These are phyloP conservation scores for Venturia nashicola DNA, from an alignment of 2,329 filamentous ascomycete genomes.

Conservation along the genomic window DNA sequence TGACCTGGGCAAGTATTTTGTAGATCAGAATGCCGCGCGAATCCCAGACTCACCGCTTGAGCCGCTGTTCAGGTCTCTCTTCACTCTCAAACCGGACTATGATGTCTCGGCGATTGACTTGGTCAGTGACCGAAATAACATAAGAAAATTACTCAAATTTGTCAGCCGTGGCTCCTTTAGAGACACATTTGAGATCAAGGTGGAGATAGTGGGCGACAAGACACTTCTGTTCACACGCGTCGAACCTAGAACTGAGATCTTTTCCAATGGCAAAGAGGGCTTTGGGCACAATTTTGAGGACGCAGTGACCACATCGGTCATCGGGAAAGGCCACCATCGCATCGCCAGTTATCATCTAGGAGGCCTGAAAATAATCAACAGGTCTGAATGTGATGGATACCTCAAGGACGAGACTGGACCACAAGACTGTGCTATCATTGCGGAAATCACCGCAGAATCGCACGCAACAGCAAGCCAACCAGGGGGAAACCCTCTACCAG, in stretches of 20 bases:
- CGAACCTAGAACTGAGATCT: slow-evolving; percentile 18
- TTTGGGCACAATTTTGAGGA: slow-evolving; percentile 36
- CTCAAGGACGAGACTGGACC: slow-evolving; percentile 13
- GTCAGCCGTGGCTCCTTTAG: slow-evolving; percentile 20
- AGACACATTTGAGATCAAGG: slow-evolving; percentile 29
- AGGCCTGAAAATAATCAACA: slow-evolving; percentile 28
- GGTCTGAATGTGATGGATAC: slow-evolving; percentile 34
- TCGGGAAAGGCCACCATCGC: slow-evolving; percentile 35
- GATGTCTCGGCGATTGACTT: slow-evolving; percentile 28
- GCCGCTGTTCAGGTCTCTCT: slow-evolving; percentile 34
- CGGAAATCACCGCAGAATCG: not conserved
- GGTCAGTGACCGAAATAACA: slow-evolving; percentile 35
- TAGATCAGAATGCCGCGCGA: slow-evolving; percentile 34
- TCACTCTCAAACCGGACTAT: slow-evolving; percentile 25
- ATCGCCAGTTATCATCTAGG: slow-evolving; percentile 34
- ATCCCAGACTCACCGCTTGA: slow-evolving; percentile 33
- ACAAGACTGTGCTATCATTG: no score
- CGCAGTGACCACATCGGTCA: slow-evolving; percentile 24
- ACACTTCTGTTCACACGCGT: slow-evolving; percentile 22
- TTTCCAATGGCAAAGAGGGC: slow-evolving; percentile 25
- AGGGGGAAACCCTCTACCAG: not conserved
- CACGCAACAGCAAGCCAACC: not conserved
- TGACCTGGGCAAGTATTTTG: slow-evolving; percentile 31
- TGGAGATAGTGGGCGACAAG: slow-evolving; percentile 24
- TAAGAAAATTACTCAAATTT: slow-evolving; percentile 37